Base-by-base conservation (phyloP, 768 basidiomycete genomes). In the Mycena albidolilacea region DNA sequence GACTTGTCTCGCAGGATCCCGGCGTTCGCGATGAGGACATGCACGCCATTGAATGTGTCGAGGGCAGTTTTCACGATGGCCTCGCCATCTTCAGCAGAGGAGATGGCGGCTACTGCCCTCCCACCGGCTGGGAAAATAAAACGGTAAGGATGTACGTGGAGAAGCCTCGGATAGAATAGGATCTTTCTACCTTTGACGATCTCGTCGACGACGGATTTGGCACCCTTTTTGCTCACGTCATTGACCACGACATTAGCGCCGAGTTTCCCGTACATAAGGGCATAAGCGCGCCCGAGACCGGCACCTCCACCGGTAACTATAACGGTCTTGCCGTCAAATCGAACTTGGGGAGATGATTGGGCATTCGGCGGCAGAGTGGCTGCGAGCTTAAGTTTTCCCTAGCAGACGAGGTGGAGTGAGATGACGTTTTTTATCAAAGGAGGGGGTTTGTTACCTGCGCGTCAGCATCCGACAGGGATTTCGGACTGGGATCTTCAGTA, bases 231-330 rank as follows among this genome's bases (percentile, higher is more conserved):
- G 80, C 88, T 96, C 59, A 98, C 92, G 78, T 99, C 98, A 80
- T 99, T 99, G 54, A 99, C 91, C 57, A 99, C 94, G 41, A 99
- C 95, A 77, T 98, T 98, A 11, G 96, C 97, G n/a, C 98, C 97
- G 10, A 97, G 90, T 66, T 89, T 91, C 30, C 89, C 95, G 79
- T 93, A 99, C 94, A 98, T 95, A 52, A 93, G 87, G 0, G 98
- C 95, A 79, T 99, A 98, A 2, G 90, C 89, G 37, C 98, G 92
- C 17, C 98, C 98, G 39, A 99, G 91, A 64, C 97, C 98, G 35
- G 94, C 95, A 52, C 97, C 97, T 9, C 97, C 95, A 48, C 97
- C 98, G 3, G 98, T 99, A 76, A 99, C 89, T 77, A 99, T 91
- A 70, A 94, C 95, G 12, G 96, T 97, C 85, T 98, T 93, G 15